A percentile compares a stretch with the other conserved stretches of the same genome.
Conservation (phyloP, 257 asterid species). For the Nicotiana attenuata region DNA sequence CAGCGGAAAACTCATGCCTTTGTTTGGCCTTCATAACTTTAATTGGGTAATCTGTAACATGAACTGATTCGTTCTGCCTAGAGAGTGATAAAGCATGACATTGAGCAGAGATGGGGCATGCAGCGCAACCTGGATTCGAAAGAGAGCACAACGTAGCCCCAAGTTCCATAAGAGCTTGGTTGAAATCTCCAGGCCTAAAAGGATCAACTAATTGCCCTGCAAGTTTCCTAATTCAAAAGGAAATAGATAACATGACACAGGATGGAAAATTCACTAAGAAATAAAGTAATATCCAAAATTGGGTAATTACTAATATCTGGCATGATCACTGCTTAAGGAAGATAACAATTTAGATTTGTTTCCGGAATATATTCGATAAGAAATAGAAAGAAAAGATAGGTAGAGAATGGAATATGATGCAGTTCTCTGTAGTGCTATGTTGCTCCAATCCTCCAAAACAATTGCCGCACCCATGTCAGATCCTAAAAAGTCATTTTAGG, state of each 20-base stretch:
- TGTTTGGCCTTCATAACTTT: conserved; percentile 78
- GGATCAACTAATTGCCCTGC: conserved; percentile 83
- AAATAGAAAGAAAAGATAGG: background rate
- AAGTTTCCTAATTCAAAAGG: conserved; percentile 51
- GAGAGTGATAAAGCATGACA: conserved; percentile 71
- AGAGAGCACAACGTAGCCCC: conserved; percentile 86
- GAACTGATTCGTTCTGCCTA: conserved; percentile 40
- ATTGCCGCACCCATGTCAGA: no score
- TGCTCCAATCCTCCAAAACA: no score
- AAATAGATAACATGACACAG: conserved; percentile 3
- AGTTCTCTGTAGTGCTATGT: background rate
- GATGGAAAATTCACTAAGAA: background rate
- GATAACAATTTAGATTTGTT: background rate
- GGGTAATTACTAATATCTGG: background rate
- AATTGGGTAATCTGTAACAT: conserved; percentile 74
- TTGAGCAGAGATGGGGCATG: conserved; percentile 71
- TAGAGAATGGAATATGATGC: background rate
- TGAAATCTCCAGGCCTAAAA: conserved; percentile 90
- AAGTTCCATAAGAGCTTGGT: conserved; percentile 97
- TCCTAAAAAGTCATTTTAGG: no score
- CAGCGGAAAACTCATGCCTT: conserved; percentile 82
- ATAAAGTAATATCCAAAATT: conserved; percentile 1
- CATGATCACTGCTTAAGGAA: background rate
- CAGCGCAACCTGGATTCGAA: conserved; percentile 55
- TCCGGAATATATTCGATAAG: background rate